phyloP scores from a whole-genome alignment of 257 asterid species.

The Fraxinus pennsylvanica region DNA sequence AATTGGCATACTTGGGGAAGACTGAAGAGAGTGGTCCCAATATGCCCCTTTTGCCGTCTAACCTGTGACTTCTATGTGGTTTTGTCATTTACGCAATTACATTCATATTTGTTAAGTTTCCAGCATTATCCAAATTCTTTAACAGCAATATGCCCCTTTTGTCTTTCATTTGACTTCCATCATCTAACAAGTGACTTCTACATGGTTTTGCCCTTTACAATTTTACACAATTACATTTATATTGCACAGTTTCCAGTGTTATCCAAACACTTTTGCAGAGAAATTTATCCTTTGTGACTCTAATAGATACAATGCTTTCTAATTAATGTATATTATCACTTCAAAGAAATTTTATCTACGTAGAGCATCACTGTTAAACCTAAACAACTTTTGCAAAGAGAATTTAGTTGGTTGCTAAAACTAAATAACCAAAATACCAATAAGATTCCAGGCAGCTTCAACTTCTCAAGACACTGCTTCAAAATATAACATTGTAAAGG shows the following conservation, averaged over 20 bases:
- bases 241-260: not conserved
- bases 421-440: conserved; percentile 16
- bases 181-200: not conserved
- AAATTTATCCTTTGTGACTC: conserved; percentile 1
- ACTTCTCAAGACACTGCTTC: not conserved
- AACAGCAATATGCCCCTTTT: not conserved
- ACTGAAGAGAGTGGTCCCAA: not conserved
- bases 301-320: conserved; percentile 13
- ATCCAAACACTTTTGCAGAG: not conserved
- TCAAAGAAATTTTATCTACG: conserved; percentile 15
- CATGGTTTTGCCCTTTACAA: not conserved
- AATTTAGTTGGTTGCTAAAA: conserved; percentile 14
- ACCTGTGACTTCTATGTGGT: not conserved
- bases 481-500: not conserved
- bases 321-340: conserved; percentile 7
- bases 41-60: not conserved
- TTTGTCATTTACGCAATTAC: not conserved
- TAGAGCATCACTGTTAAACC: not conserved
- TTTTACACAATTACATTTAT: not conserved
- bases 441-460: not conserved
- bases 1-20: no score
- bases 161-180: not conserved
- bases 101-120: not conserved
- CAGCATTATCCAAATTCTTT: not conserved
- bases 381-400: not conserved